Conservation (phyloP, 2,329 filamentous ascomycete genomes). For the Ophiostoma ulmi region DNA sequence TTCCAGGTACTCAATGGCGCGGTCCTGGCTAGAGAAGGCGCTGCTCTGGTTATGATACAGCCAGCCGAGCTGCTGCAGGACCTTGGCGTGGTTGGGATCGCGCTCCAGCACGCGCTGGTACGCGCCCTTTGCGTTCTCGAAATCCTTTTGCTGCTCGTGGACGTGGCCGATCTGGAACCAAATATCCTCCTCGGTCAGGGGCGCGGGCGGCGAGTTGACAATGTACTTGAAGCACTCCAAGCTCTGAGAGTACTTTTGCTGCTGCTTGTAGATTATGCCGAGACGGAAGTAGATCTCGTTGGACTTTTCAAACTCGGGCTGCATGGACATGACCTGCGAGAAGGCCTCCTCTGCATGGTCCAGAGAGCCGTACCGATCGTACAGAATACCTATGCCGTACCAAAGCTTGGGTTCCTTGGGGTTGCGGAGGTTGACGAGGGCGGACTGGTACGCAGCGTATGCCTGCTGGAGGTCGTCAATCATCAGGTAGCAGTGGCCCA, state of each 20-base stretch:
- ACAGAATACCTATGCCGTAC: slow-evolving; percentile 98
- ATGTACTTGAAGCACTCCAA: slow-evolving; percentile 99
- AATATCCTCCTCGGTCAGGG: slow-evolving; percentile 93
- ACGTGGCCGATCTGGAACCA: slow-evolving; percentile 99
- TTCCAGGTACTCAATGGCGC: slow-evolving; percentile 93
- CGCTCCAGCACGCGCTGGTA: slow-evolving; percentile 91
- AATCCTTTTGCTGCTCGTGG: slow-evolving; percentile 98
- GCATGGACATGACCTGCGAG: slow-evolving; percentile 98
- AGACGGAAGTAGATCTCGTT: slow-evolving; percentile 98
- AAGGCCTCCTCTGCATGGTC: slow-evolving; percentile 98
- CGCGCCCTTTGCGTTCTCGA: slow-evolving; percentile 84
- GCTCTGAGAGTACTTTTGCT: slow-evolving; percentile 87
- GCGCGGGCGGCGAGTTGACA: slow-evolving; percentile 83
- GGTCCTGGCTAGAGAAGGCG: slow-evolving; percentile 85
- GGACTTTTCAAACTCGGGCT: slow-evolving; percentile 94
- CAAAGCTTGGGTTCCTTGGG: slow-evolving; percentile 97
- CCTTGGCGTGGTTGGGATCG: slow-evolving; percentile 94
- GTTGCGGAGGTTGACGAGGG: slow-evolving; percentile 84
- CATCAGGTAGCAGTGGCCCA: slow-evolving; percentile 98
- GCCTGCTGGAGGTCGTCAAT: slow-evolving; percentile 97
- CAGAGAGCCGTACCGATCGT: slow-evolving; percentile 91
- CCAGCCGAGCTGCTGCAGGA: slow-evolving; percentile 96
- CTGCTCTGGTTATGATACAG: slow-evolving; percentile 93
- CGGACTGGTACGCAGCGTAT: slow-evolving; percentile 94
- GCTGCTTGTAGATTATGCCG: slow-evolving; percentile 99